Base-by-base conservation (phyloP, 371 early-diverging fungal genomes). In the Mucor circinelloides region DNA sequence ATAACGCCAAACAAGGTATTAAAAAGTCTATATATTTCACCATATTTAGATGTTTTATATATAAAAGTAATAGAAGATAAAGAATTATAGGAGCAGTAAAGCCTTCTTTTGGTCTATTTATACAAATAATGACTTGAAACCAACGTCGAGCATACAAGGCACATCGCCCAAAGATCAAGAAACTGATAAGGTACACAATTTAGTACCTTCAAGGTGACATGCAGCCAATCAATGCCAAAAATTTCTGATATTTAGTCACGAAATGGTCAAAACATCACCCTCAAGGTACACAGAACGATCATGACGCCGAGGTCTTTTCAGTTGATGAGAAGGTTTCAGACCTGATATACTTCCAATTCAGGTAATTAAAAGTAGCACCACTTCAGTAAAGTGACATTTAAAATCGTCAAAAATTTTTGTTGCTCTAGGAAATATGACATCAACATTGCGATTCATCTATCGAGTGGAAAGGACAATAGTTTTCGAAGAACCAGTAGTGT, bases 181-280 rank as follows among this genome's bases (percentile, higher is more conserved):
- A 66, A 66, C 54, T 30, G 58, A 56, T 58, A 58, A 65, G 59
- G 66, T 58, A 58, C 38, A 42, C 59, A 27, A 0, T 44, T 15
- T 13, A 65, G 64, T 40, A 23, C 36, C 50, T 58, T 44, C 34
- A 48, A 48, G 34, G 58, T 38, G 15, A 30, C 25, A 30, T 66
- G 15, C 50, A 28, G 38, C 66, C 66, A 66, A 66, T 66, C 19
- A 60, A 30, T n/a, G n/a, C 2, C 60, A 66, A 66, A 66, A 66
- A 66, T 66, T 66, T 66, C 66, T 60, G 13, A 25, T 8, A 21
- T 32, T 32, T 15, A 66, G 66, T 66, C 66, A 66, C 59, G 55
- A 23, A 3, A 25, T 25, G 27, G n/a, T 30, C 31, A 31, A 30
- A 15, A 55, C n/a, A 55, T 7, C 31, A 55, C 28, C 55, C 6